Base-by-base conservation (phyloP, 192 early-diverging fungal genomes). In the Podila verticillata region DNA sequence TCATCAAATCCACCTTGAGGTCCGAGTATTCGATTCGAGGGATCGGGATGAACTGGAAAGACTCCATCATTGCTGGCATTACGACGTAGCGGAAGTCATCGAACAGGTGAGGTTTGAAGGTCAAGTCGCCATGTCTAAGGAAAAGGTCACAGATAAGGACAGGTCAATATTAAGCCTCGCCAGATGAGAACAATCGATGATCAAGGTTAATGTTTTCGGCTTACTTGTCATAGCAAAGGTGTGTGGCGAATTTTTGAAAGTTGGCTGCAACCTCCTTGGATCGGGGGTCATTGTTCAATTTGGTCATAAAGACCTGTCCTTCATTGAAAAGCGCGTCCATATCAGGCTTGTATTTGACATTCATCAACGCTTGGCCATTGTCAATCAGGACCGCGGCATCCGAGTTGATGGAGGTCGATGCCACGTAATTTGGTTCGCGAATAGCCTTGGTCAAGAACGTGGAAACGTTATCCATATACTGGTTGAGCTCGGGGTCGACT, bases 1-100 rank as follows among this genome's bases (percentile, higher is more conserved):
- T 59, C 49, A 75, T 70, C 2, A 85, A 62, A 56, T 85, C 84
- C 48, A 83, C 67, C 69, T 85, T 73, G 24, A 68, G 35, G 61
- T 85, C 84, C n/a, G 72, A 80, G 36, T 85, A 85, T 39, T 85
- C 84, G 61, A 85, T 80, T 39, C 81, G 81, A 7, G 84, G 84
- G 68, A 85, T 73, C 28, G 84, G 84, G 31, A 85, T 77, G 39
- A 67, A 85, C 19, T 80, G 75, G 69, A 85, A 70, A 17, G 81
- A 70, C 29, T 85, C 84, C 34, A 82, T 31, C 57, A 83, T 54
- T n/a, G 84, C 72, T 29, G 84, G 84, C 30, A 85, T 24, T 1
- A 85, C 7, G 5, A 82, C 82, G 32, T 72, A 80, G 20, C 72
- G 74, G 68, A 85, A 82, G 44, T 85, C 84, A 19, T 82, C 71